Evolutionary conservation across 228 moss, liverwort and hornwort genomes (phyloP).

Genomic region (Sphagnum fallax): DNA sequence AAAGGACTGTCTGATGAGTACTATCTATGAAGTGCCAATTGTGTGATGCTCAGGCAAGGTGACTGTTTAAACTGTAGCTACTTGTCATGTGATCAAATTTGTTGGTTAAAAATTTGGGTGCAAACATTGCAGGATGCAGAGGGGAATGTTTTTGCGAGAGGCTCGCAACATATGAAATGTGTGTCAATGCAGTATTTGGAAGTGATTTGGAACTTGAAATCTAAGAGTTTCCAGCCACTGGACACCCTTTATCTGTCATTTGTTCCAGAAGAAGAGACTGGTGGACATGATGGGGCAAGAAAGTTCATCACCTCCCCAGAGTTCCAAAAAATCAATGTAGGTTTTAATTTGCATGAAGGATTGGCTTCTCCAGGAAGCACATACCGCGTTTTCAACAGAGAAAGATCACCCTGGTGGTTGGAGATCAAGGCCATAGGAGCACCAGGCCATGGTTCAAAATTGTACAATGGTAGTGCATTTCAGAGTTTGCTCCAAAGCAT

Average conservation of each 20-base stretch:
- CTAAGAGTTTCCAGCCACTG: slow-evolving; percentile 30
- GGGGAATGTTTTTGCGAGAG: slow-evolving; percentile 64
- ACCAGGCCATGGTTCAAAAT: slow-evolving; percentile 48
- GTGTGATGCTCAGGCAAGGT: too few relatives aligned
- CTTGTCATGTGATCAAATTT: too few relatives aligned
- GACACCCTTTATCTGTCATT: slow-evolving; percentile 64
- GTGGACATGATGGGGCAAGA: slow-evolving; percentile 50
- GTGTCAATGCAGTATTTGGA: slow-evolving; percentile 84
- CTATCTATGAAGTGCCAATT: too few relatives aligned
- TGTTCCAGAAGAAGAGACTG: slow-evolving; percentile 82
- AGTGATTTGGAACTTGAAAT: slow-evolving; percentile 41
- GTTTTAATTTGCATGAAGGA: slow-evolving; percentile 59
- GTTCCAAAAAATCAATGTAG: slow-evolving; percentile 50
- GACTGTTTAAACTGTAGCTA: too few relatives aligned
- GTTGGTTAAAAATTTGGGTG: too few relatives aligned
- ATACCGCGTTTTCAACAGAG: slow-evolving; percentile 51
- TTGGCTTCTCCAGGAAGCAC: slow-evolving; percentile 33
- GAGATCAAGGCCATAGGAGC: slow-evolving; percentile 43
- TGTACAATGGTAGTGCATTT: slow-evolving; percentile 58
- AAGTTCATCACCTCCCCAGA: slow-evolving; percentile 35
- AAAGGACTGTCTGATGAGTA: too few relatives aligned
- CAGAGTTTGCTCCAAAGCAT: slow-evolving; percentile 56
- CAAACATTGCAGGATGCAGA: slow-evolving; percentile 20
- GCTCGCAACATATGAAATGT: slow-evolving; percentile 76
- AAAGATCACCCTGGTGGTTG: slow-evolving; percentile 51